phyloP scores from a whole-genome alignment of 2,329 filamentous ascomycete species.

The Pseudofabraea citricarpa region DNA sequence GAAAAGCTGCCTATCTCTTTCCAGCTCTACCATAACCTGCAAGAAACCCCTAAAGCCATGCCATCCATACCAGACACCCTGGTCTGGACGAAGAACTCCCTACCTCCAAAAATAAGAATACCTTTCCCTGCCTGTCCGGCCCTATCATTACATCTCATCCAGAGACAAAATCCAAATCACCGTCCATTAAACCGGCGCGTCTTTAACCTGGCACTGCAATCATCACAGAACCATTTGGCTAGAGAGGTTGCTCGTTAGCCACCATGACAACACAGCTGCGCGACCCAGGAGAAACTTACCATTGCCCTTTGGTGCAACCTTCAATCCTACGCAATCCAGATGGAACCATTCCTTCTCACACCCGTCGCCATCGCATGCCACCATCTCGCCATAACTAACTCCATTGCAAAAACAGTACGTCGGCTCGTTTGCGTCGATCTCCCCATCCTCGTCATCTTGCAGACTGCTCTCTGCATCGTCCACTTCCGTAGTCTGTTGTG shows the following conservation, averaged over 20 bases:
- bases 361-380: slow-evolving; percentile 69
- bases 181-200: slow-evolving; percentile 21
- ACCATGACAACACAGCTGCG: background rate
- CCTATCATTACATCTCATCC: no score
- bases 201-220: slow-evolving; percentile 25
- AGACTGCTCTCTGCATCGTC: slow-evolving; percentile 40
- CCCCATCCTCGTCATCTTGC: slow-evolving; percentile 49
- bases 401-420: slow-evolving; percentile 77
- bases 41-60: no score
- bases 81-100: no score
- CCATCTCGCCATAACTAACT: slow-evolving; percentile 80
- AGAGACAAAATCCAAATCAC: no score
- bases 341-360: slow-evolving; percentile 81
- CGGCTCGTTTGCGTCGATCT: slow-evolving; percentile 64
- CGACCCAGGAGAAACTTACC: slow-evolving; percentile 18
- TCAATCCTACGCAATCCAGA: slow-evolving; percentile 74
- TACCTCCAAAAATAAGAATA: background rate
- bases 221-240: slow-evolving; percentile 30
- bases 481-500: slow-evolving; percentile 33
- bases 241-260: background rate
- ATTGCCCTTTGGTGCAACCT: slow-evolving; percentile 66
- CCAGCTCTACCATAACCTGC: no score
- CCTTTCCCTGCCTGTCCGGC: background rate
- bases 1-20: no score
- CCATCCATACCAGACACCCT: no score